Base-by-base conservation (phyloP, 2,329 filamentous ascomycete genomes). In the Colletotrichum sp. region DNA sequence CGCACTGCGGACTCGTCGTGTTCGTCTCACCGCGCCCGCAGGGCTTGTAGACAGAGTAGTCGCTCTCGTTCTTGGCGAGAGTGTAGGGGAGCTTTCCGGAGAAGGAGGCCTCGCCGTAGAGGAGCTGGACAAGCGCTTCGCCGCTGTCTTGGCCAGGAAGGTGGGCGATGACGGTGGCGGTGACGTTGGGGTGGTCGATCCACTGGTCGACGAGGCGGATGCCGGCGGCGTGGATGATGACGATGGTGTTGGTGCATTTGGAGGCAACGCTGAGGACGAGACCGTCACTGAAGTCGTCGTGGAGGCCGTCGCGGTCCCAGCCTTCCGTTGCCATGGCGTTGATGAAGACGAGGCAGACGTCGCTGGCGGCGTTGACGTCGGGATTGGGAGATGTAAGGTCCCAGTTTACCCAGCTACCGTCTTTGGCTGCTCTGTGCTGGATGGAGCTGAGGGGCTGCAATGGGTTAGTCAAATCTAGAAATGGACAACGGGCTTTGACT, bases 301-400 rank as follows among this genome's bases (percentile, higher is more conserved):
- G 88, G 48, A 95, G 86, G 9, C 87, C 88, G 0, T 90, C 86
- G 63, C 92, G 88, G 75, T 95, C 89, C 78, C 89, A 93, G 1
- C 93, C 94, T 84, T 98, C 95, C 2, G 93, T 92, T 2, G 93
- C 91, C 83, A 93, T 94, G 16, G 88, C 90, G 80, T 94, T 94
- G 78, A 91, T 90, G 78, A 94, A 91, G 1, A 93, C 90, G 5
- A 93, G 83, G 78, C 95, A 97, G 7, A 95, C 88, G 79, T 96
- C 89, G 3, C 89, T 87, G 3, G 67, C 72, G 7, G 72, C 76
- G 61, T 89, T 85, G 7, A 93, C 88, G 13, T 83, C 79, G 0
- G 92, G 91, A 1, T 85, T 81, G 1, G 81, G 79, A 2, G 83
- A 87, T 13, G 81, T 80, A 75, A 93, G 90, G 80, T 94, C 92